A percentile compares a stretch with the other conserved stretches of the same genome.
These are phyloP conservation scores for Triangularia setosa DNA, from an alignment of 2,329 filamentous ascomycete genomes.

Conservation along the genomic window DNA sequence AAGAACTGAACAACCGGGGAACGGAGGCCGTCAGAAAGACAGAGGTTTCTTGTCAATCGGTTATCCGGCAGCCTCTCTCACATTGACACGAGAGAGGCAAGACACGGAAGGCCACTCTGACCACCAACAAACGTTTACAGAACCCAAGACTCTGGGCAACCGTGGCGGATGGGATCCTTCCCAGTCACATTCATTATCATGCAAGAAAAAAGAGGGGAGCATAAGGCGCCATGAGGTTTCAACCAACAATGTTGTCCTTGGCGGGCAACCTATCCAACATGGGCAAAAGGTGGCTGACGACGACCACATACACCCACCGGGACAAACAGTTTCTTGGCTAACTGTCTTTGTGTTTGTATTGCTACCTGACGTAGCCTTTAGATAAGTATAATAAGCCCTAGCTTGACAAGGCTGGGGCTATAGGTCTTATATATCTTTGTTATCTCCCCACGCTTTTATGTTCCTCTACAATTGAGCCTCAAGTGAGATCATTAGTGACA, in stretches of 20 bases:
- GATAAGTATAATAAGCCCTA: background rate
- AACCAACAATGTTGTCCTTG: background rate
- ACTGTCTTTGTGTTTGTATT: background rate
- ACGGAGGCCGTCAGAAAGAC: background rate
- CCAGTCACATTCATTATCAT: background rate
- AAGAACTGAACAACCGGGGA: background rate
- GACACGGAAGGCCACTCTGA: background rate
- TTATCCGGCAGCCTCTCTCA: background rate
- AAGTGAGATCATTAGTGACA: background rate
- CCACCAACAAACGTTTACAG: background rate
- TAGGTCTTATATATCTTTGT: background rate
- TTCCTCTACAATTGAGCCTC: background rate
- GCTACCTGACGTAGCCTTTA: background rate
- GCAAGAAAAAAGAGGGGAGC: background rate
- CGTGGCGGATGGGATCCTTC: background rate
- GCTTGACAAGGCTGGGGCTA: background rate
- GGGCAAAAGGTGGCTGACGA: background rate
- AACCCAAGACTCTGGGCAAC: background rate
- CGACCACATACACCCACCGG: background rate
- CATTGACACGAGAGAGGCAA: background rate
- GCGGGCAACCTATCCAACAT: background rate
- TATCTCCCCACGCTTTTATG: background rate
- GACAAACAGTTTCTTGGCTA: background rate
- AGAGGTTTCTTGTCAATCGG: background rate
- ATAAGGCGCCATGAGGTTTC: background rate